Conservation (phyloP, 2,329 filamentous ascomycete genomes). For the Aspergillus sp. region DNA sequence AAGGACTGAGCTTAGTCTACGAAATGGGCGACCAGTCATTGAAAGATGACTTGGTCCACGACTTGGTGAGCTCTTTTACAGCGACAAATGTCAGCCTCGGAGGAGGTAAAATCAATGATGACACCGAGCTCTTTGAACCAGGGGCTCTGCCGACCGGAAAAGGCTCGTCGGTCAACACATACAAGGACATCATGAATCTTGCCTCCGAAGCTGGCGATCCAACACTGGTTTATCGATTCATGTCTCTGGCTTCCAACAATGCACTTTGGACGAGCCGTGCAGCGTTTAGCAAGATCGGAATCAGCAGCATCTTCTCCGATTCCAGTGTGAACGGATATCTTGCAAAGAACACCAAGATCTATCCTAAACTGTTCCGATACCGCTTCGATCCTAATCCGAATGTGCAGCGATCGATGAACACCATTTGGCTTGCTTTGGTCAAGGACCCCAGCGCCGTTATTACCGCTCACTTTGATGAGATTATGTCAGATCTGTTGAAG, state of each 20-base stretch:
- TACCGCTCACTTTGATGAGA: conserved; percentile 81
- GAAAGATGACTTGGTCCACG: conserved; percentile 81
- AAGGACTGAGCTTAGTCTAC: conserved; percentile 90
- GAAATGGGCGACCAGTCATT: conserved; percentile 83
- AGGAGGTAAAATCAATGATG: conserved; percentile 77
- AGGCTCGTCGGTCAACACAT: conserved; percentile 86
- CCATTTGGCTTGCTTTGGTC: conserved; percentile 96
- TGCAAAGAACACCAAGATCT: conserved; percentile 87
- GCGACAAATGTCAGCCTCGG: conserved; percentile 65
- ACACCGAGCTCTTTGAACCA: conserved; percentile 92
- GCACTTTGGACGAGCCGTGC: conserved; percentile 97
- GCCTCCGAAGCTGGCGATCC: conserved; percentile 97
- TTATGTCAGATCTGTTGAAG: conserved; percentile 83
- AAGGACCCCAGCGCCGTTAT: conserved; percentile 81
- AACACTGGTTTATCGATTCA: conserved; percentile 96
- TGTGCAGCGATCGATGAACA: conserved; percentile 93
- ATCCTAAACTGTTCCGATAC: conserved; percentile 92
- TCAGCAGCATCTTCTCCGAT: conserved; percentile 89
- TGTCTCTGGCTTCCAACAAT: conserved; percentile 94
- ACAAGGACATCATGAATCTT: conserved; percentile 94
- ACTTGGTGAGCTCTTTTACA: conserved; percentile 87
- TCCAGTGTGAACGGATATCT: conserved; percentile 70
- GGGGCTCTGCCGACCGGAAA: conserved; percentile 89
- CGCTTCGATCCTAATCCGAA: conserved; percentile 93
- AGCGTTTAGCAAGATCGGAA: conserved; percentile 89